Conservation (phyloP, 2,329 filamentous ascomycete genomes). For the Alternaria gaisen region DNA sequence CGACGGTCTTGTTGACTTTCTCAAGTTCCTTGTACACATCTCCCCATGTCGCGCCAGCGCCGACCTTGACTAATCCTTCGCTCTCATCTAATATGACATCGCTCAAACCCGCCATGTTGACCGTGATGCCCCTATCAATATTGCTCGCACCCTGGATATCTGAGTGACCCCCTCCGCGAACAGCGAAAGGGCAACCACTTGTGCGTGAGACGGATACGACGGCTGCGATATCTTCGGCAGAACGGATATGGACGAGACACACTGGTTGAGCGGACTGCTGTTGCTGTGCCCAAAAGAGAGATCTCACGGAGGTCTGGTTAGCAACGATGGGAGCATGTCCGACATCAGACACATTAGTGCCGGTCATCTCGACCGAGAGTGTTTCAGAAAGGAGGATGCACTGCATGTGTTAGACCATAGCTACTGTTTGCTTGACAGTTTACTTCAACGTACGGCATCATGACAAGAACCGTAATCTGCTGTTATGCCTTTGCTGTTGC, state of each 20-base stretch:
- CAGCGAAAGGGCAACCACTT: constrained; percentile 27
- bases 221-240: not conserved
- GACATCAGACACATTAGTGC: not conserved
- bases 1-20: constrained; percentile 7
- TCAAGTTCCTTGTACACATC: constrained; percentile 38
- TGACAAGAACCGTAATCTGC: constrained; percentile 1
- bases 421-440: not conserved
- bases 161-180: constrained; percentile 29
- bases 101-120: constrained; percentile 25
- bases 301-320: not conserved
- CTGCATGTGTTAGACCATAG: constrained; percentile 1
- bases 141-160: constrained; percentile 32
- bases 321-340: not conserved
- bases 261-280: not conserved
- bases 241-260: not conserved
- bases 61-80: constrained; percentile 17
- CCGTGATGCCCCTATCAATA: constrained; percentile 25
- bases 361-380: not conserved
- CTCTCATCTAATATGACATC: constrained; percentile 7
- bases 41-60: constrained; percentile 37
- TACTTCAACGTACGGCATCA: not conserved
- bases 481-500: constrained; percentile 4
- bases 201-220: not conserved
- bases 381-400: not conserved
- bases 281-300: constrained; percentile 6